These are phyloP conservation scores for Pythium insidiosum DNA, from an alignment of 352 stramenopile genomes.

Conservation along the genomic window DNA sequence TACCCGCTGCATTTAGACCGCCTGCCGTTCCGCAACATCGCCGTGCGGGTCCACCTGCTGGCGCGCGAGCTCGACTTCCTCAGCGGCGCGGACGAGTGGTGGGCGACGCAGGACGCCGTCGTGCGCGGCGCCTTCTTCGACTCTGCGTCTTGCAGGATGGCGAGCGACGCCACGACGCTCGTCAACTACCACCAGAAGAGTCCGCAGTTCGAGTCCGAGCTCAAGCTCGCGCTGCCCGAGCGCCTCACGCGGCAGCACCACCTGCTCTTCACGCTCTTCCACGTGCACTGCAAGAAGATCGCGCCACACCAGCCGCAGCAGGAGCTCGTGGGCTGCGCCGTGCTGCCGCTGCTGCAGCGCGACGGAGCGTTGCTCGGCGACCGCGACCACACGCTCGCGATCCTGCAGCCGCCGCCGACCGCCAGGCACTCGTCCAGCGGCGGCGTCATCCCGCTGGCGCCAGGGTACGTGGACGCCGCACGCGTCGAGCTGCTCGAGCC, in stretches of 20 bases:
- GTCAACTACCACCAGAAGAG: slow-evolving; percentile 80
- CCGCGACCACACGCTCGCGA: slow-evolving; percentile 25
- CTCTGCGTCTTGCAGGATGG: slow-evolving; percentile 18
- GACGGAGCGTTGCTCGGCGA: slow-evolving; percentile 49
- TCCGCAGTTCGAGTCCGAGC: slow-evolving; percentile 64
- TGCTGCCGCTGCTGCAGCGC: slow-evolving; percentile 34
- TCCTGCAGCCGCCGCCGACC: slow-evolving; percentile 18
- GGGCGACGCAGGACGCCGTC: slow-evolving; percentile 22
- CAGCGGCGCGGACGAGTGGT: slow-evolving; percentile 22
- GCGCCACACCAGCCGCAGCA: slow-evolving; percentile 44
- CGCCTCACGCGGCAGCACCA: slow-evolving; percentile 37
- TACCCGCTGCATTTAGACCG: slow-evolving; percentile 62
- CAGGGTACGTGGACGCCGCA: slow-evolving; percentile 30
- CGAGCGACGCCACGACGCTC: slow-evolving; percentile 21
- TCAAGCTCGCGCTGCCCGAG: slow-evolving; percentile 63
- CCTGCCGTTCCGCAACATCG: slow-evolving; percentile 60
- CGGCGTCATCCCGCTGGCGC: slow-evolving; percentile 20
- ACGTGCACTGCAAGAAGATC: slow-evolving; percentile 80
- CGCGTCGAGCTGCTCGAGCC: slow-evolving; percentile 21
- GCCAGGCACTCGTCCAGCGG: slow-evolving; percentile 17
- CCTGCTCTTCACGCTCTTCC: slow-evolving; percentile 68
- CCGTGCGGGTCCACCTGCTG: slow-evolving; percentile 55
- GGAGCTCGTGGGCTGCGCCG: slow-evolving; percentile 52
- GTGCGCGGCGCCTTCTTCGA: slow-evolving; percentile 26
- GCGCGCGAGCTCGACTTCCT: slow-evolving; percentile 36